A percentile compares a stretch with the other conserved stretches of the same genome.
phyloP scores from a whole-genome alignment of 2,329 filamentous ascomycete genomes.

The Diplocarpon rosae region DNA sequence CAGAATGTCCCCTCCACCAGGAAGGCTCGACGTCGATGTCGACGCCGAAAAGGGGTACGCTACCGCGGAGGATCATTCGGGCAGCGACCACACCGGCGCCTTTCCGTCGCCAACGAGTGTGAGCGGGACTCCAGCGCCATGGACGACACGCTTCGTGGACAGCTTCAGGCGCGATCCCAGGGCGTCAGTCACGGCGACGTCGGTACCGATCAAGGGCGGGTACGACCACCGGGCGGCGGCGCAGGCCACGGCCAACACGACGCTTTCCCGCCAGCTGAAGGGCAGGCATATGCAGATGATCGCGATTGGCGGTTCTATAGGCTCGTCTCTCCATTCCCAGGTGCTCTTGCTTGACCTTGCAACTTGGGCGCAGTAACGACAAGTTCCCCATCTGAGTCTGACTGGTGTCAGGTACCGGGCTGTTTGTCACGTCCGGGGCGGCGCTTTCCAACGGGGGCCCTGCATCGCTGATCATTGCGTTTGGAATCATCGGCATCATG shows the following conservation, averaged over 20 bases:
- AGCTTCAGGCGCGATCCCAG: slow-evolving; percentile 25
- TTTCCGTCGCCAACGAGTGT: no score
- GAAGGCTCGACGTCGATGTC: no score
- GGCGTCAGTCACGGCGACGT: slow-evolving; percentile 35
- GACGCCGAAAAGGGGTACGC: no score
- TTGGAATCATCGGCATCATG: slow-evolving; percentile 48
- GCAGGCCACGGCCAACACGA: slow-evolving; percentile 57
- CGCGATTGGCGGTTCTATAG: slow-evolving; percentile 32
- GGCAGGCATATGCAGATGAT: slow-evolving; percentile 48
- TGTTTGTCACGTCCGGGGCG: slow-evolving; percentile 23
- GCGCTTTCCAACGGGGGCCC: slow-evolving; percentile 27
- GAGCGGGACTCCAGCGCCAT: slow-evolving; percentile 7
- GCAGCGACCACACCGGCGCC: no score
- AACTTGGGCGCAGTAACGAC: no score
- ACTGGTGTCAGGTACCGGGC: slow-evolving; percentile 44
- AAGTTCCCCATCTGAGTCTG: neutral
- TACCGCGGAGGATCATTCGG: no score
- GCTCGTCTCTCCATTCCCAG: slow-evolving; percentile 29
- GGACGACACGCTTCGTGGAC: slow-evolving; percentile 18
- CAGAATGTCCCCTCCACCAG: no score
- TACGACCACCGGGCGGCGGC: slow-evolving; percentile 54
- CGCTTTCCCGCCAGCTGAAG: slow-evolving; percentile 49
- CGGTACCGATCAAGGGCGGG: slow-evolving; percentile 19
- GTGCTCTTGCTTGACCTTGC: neutral
- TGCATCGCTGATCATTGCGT: slow-evolving; percentile 24